Percentiles rank a stretch among this genome's conserved stretches.
These are phyloP conservation scores for Lodderomyces elongisporus DNA, from an alignment of 1,139 yeast species.

Conservation along the genomic window DNA sequence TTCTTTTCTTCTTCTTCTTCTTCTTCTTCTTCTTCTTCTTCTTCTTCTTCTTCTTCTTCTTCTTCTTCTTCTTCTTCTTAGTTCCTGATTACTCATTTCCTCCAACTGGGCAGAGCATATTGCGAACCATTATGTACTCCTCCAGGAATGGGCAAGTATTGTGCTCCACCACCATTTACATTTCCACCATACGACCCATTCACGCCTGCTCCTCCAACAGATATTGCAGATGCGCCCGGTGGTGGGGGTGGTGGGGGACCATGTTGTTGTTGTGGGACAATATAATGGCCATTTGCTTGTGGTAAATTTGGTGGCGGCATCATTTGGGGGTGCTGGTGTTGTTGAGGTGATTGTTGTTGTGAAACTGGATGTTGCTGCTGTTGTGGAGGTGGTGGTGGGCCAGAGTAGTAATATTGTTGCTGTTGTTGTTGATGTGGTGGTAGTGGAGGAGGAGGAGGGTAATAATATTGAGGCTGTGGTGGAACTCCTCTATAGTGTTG, in stretches of 20 bases:
- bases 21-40: too few species aligned
- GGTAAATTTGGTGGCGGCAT: too few species aligned
- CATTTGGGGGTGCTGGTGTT: conserved; percentile 9
- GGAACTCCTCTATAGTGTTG: conserved; percentile 13
- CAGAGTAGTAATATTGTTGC: conserved; percentile 14
- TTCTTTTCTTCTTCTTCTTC: too few species aligned
- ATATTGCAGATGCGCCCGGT: too few species aligned
- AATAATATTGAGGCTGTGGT: conserved; percentile 8
- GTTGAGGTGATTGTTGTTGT: conserved; percentile 13
- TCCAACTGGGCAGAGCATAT: conserved; percentile 29
- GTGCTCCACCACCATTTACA: conserved; percentile 34
- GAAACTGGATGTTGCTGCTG: conserved; percentile 13
- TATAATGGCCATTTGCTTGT: conserved; percentile 1
- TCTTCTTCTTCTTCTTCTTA: too few species aligned
- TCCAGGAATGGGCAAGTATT: conserved; percentile 32
- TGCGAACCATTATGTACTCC: conserved; percentile 20
- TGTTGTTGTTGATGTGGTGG: conserved; percentile 13
- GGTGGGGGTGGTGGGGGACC: conserved; percentile 1
- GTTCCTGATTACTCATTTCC: too few species aligned
- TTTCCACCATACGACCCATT: too few species aligned
- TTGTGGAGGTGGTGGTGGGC: conserved; percentile 4
- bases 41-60: too few species aligned
- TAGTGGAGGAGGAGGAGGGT: conserved; percentile 15
- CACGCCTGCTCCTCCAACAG: too few species aligned
- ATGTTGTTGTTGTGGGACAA: too few species aligned